These are phyloP conservation scores for Elongisporangium anandrum DNA, from an alignment of 352 stramenopile species.

Conservation along the genomic window DNA sequence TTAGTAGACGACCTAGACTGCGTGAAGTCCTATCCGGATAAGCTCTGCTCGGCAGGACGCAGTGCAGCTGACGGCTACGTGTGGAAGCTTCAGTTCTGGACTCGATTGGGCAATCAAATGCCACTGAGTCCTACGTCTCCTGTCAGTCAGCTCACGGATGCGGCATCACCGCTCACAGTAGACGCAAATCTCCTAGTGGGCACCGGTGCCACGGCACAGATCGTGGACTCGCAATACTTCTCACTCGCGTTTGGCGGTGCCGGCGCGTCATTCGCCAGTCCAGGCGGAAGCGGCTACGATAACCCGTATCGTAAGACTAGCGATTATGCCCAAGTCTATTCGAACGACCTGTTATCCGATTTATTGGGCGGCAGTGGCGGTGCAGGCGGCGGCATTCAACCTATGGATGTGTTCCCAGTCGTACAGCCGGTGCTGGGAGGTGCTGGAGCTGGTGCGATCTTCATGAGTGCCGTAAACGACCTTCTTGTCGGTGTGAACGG, in stretches of 20 bases:
- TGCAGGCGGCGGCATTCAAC: conserved; percentile 74
- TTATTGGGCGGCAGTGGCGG: conserved; percentile 91
- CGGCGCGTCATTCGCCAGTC: conserved; percentile 59
- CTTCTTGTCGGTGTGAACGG: conserved; percentile 84
- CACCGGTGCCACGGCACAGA: conserved; percentile 43
- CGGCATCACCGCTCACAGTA: conserved; percentile 32
- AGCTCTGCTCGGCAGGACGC: conserved; percentile 79
- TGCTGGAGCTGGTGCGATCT: conserved; percentile 82
- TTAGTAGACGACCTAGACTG: conserved; percentile 34
- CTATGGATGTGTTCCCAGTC: conserved; percentile 72
- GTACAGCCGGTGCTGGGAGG: conserved; percentile 82
- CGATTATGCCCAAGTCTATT: conserved; percentile 26
- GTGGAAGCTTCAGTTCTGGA: conserved; percentile 92
- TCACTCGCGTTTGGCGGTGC: conserved; percentile 88
- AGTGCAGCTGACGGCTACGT: conserved; percentile 74
- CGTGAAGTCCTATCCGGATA: conserved; percentile 51
- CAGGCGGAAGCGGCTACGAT: conserved; percentile 54
- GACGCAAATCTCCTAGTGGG: conserved; percentile 35
- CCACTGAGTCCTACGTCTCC: conserved; percentile 72
- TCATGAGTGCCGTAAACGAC: conserved; percentile 92
- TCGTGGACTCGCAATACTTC: conserved; percentile 79
- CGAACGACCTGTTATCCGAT: conserved; percentile 53
- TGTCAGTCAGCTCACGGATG: conserved; percentile 17
- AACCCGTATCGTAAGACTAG: conserved; percentile 7
- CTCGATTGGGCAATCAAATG: conserved; percentile 73